Percentiles rank a stretch among this genome's conserved stretches.
These are phyloP conservation scores for Mycena galopus DNA, from an alignment of 768 basidiomycete species.

Conservation along the genomic window DNA sequence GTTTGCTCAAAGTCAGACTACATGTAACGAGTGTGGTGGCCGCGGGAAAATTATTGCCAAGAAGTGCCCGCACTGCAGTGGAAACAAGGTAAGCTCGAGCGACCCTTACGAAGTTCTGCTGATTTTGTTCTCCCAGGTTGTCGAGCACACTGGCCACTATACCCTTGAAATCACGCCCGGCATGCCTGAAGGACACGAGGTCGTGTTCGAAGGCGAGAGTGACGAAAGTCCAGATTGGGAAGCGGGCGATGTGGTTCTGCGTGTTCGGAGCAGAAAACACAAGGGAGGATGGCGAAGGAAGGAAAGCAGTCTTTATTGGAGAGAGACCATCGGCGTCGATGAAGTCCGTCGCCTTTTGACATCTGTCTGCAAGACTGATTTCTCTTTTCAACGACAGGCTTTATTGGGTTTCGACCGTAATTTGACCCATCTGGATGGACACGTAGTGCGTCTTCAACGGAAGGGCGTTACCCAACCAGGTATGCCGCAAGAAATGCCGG, in stretches of 20 bases:
- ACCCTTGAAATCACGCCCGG: conserved; percentile 90
- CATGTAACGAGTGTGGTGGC: conserved; percentile 88
- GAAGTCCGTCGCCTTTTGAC: conserved; percentile 69
- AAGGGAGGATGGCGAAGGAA: conserved; percentile 90
- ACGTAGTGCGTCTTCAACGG: conserved; percentile 76
- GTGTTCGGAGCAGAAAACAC: conserved; percentile 83
- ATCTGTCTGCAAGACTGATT: conserved; percentile 7
- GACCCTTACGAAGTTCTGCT: not conserved
- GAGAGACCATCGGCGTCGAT: conserved; percentile 89
- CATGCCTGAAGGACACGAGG: conserved; percentile 93
- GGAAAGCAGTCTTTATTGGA: conserved; percentile 92
- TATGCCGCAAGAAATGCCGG: conserved; percentile 43
- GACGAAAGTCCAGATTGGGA: conserved; percentile 98
- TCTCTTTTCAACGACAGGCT: conserved; percentile 66
- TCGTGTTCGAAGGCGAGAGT: conserved; percentile 95
- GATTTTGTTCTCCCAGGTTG: conserved; percentile 50
- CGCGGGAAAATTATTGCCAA: conserved; percentile 84
- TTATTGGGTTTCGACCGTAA: conserved; percentile 96
- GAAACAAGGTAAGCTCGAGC: conserved; percentile 62
- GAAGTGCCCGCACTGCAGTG: conserved; percentile 85
- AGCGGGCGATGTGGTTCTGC: conserved; percentile 90
- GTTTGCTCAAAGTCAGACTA: conserved; percentile 89
- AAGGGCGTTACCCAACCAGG: conserved; percentile 94
- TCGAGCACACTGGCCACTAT: conserved; percentile 84
- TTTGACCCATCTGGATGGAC: conserved; percentile 93